Evolutionary conservation across 139 green algal genomes (phyloP), one percentile per base, ranked within the genome.

Genomic region (Coelastrella sp.): DNA sequence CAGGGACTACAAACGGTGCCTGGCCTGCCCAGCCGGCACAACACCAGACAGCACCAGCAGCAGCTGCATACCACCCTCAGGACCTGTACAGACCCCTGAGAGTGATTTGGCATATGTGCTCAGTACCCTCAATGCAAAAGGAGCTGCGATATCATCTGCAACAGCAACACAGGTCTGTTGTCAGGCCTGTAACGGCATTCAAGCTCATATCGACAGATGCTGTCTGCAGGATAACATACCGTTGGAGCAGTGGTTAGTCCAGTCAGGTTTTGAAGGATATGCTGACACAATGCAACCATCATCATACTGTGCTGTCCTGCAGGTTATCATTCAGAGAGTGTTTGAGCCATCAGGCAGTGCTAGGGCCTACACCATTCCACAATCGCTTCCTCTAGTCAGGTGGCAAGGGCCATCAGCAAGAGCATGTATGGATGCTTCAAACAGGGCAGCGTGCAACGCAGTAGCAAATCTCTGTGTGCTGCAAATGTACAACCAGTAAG

Each of bases 381-480:
- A 79, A n/a, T 91, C 87, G 2, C 32, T 81, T 50, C 87, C 90
- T 30, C 69, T 93, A 50, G 48, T 59, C 2, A 78, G n/a, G 0
- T 62, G 81, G 48, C 86, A 90, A 62, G 88, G 88, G 1, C 90
- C 90, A 11, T 62, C 86, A 11, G 84, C 88, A 27, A 76, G 82
- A 13, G n/a, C 68, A 2, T 91, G 90, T 81, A 68, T 79, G 64
- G 83, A 88, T 43, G 83, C 59, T 7, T 57, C 27, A 25, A 32
- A 89, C 82, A 53, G 66, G 21, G 83, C 25, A 4, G 85, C 83
- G 0, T 94, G 91, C 89, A 93, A 93, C 63, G 74, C 81, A 4
- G 53, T 94, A 23, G 90, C 90, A 23, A 94, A 94, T 87, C 81
- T 94, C 4, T 94, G 91, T 51, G 91, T 82, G 23, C 85, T 94